These are phyloP conservation scores for Phytophthora pinifolia DNA, from an alignment of 352 stramenopile genomes.

Conservation along the genomic window DNA sequence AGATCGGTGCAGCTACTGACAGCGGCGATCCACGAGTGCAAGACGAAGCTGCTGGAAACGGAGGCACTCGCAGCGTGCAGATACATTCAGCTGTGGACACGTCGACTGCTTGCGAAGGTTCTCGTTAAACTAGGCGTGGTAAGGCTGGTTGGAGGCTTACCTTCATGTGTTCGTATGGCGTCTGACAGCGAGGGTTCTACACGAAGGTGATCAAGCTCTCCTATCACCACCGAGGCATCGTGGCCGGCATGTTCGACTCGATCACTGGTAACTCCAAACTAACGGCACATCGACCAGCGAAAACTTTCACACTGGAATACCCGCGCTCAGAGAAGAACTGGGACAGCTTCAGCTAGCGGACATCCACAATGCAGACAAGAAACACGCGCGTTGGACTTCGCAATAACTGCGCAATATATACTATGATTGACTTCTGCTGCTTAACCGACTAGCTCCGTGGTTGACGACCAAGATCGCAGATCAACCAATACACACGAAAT, in stretches of 20 bases:
- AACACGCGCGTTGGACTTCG: background rate
- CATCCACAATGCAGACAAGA: background rate
- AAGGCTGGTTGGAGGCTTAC: background rate
- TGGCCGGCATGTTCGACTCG: constrained; percentile 68
- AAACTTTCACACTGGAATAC: constrained; percentile 49
- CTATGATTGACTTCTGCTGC: constrained; percentile 18
- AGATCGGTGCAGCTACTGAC: constrained; percentile 27
- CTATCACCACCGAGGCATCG: constrained; percentile 48
- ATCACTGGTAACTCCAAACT: constrained; percentile 49
- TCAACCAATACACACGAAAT: background rate
- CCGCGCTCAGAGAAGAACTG: constrained; percentile 32
- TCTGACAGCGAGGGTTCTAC: constrained; percentile 49
- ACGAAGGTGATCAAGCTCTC: constrained; percentile 44
- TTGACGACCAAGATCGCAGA: constrained; percentile 1
- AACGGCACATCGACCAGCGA: constrained; percentile 21
- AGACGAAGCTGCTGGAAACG: constrained; percentile 26
- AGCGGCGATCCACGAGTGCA: constrained; percentile 32
- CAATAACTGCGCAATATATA: constrained; percentile 23
- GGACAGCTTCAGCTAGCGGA: constrained; percentile 25
- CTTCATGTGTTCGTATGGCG: background rate
- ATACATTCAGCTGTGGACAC: constrained; percentile 54
- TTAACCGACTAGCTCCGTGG: constrained; percentile 19
- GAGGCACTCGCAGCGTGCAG: constrained; percentile 36
- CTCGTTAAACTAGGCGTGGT: background rate
- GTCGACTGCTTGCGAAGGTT: constrained; percentile 37